Evolutionary conservation across 2,329 filamentous ascomycete species (phyloP).

Genomic region (Botrytis squamosa): DNA sequence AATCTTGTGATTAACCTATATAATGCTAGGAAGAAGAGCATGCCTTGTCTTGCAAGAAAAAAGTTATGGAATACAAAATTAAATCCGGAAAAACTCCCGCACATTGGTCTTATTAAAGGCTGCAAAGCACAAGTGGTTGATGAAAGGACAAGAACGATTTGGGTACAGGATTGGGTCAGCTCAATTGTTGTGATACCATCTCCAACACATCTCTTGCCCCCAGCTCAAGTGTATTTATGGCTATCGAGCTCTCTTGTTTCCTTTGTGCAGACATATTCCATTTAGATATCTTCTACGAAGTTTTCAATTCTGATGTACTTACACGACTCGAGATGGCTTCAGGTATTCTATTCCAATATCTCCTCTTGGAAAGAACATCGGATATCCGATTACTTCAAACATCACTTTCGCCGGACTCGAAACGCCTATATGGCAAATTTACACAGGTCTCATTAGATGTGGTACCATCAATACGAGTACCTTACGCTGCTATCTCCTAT

Average conservation of each 20-base stretch:
- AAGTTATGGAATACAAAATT: no score
- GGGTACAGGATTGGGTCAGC: background rate
- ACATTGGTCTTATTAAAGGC: fast-evolving
- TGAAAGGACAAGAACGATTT: background rate
- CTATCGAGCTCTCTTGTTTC: background rate
- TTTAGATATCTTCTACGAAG: background rate
- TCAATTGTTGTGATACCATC: background rate
- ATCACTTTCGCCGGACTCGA: background rate
- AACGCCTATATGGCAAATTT: background rate
- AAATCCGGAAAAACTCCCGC: background rate
- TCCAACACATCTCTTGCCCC: no score
- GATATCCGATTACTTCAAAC: background rate
- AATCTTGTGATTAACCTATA: no score
- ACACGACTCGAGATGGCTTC: background rate
- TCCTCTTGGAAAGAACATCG: background rate
- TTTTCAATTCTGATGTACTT: background rate
- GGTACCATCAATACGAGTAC: background rate
- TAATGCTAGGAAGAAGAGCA: no score
- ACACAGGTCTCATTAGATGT: background rate
- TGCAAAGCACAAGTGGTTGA: background rate
- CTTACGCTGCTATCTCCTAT: background rate
- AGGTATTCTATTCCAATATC: background rate
- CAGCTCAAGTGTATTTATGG: fast-evolving
- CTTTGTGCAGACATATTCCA: background rate
- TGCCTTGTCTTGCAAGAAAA: no score